Base-by-base conservation (phyloP, 495 filamentous ascomycete species). In the Aspergillus egyptiacus region DNA sequence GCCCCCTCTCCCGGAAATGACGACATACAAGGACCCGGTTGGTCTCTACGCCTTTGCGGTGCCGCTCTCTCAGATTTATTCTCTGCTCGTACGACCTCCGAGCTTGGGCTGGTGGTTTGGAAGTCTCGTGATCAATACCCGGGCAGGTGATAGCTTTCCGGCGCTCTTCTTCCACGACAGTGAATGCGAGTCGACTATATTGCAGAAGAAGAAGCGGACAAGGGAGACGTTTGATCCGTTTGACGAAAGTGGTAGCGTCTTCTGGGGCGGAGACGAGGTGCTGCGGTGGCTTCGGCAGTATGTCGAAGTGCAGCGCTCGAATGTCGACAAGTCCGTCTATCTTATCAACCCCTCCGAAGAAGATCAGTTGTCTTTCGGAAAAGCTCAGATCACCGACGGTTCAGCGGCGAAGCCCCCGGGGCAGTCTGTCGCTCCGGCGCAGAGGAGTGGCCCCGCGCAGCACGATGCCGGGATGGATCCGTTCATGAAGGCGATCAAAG, bases 21-120 rank as follows among this genome's bases (percentile, higher is more conserved):
- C 87, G 0, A 77, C 81, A 6, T 82, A 87, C 59, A 69, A 67
- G 31, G 78, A 77, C n/a, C 77, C 82, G 0, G 74, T 90, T 50
- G 91, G 90, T 25, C 80, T 83, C 33, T 98, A 96, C 62, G 84
- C 94, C 2, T 97, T 98, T 55, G 90, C 93, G 1, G 78, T 97
- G 10, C 93, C 94, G 5, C 78, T 96, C 11, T 87, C 81, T 31
- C 84, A 93, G 48, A 85, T 98, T 53, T 98, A 91, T 66, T 91
- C 85, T 27, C 68, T 97, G 10, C 79, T 96, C 7, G 84, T 98
- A 17, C 81, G 93, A 6, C 93, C 94, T 6, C 93, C 93, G 14
- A 96, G 87, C 65, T 63, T 95, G 14, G 93, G 93, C 18, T 98
- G 93, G 93, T 97, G 94, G 93, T 96, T 89, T 66, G 93, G 93